Evolutionary conservation across 306 rosid species (phyloP).

Genomic region (Comarum palustre): DNA sequence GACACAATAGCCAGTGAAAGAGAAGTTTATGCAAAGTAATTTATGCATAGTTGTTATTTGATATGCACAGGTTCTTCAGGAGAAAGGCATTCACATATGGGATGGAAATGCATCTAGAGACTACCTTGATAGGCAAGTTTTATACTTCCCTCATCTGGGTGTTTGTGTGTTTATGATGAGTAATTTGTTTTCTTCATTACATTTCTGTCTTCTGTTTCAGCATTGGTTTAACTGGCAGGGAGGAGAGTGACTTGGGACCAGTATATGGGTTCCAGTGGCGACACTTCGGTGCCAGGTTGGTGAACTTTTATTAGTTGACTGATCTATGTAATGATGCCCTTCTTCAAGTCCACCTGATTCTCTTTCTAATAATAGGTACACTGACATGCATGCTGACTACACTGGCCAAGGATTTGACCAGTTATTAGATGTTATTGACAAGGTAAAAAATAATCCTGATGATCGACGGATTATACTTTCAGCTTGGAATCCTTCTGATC

Average conservation of each 20-base stretch:
- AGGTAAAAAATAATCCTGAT: conserved; percentile 76
- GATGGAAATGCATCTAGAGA: conserved; percentile 96
- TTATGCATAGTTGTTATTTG: conserved; percentile 6
- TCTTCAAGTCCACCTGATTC: not conserved
- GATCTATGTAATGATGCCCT: conserved; percentile 8
- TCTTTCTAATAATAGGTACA: conserved; percentile 59
- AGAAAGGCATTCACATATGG: conserved; percentile 87
- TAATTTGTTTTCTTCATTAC: conserved; percentile 20
- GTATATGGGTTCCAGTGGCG: conserved; percentile 99
- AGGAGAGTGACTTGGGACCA: conserved; percentile 96
- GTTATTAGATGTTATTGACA: conserved; percentile 78
- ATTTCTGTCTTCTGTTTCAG: conserved; percentile 39
- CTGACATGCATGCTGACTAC: conserved; percentile 87
- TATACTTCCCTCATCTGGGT: conserved; percentile 18
- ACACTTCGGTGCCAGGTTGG: conserved; percentile 93
- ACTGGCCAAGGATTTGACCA: conserved; percentile 92
- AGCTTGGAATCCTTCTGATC: conserved; percentile 95
- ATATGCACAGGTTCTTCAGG: conserved; percentile 74
- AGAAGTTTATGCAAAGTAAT: not conserved
- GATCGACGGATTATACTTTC: conserved; percentile 87
- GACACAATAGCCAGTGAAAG: not conserved
- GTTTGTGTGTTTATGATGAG: conserved; percentile 12
- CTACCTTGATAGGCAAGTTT: conserved; percentile 84
- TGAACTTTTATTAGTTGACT: conserved; percentile 18
- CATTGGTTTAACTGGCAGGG: conserved; percentile 76